Percentiles rank a stretch among this genome's conserved stretches.
phyloP scores from a whole-genome alignment of 441 rosid genomes.

The Bocquillonia castaneifolia region DNA sequence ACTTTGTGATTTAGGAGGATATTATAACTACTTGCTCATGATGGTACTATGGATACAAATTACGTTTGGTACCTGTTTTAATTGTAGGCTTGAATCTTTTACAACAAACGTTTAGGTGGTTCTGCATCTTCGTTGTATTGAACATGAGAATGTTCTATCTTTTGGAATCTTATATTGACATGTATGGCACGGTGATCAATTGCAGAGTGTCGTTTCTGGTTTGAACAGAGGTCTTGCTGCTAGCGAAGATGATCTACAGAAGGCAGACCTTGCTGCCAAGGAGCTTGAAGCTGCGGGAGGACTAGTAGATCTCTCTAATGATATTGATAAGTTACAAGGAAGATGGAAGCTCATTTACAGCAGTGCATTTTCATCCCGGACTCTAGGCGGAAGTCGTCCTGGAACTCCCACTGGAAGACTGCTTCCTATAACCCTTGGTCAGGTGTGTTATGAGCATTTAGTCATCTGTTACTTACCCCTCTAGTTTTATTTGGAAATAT shows the following conservation, averaged over 20 bases:
- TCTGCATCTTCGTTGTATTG: no score
- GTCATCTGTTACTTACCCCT: slow-evolving; percentile 6
- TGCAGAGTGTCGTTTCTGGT: slow-evolving; percentile 73
- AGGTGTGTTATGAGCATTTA: slow-evolving; percentile 38
- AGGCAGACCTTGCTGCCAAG: slow-evolving; percentile 68
- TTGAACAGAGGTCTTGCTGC: slow-evolving; percentile 88
- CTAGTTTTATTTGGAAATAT: neutral
- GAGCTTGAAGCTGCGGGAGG: slow-evolving; percentile 66
- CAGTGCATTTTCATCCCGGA: slow-evolving; percentile 87
- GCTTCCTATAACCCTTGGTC: slow-evolving; percentile 86
- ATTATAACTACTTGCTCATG: no score
- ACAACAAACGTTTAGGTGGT: no score
- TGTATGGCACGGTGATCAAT: slow-evolving; percentile 5
- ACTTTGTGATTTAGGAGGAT: no score
- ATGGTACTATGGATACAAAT: no score
- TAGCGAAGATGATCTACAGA: slow-evolving; percentile 48
- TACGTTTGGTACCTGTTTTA: no score
- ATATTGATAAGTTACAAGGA: slow-evolving; percentile 73
- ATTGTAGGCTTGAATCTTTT: no score
- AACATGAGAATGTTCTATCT: no score
- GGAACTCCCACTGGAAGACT: slow-evolving; percentile 82
- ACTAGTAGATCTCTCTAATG: slow-evolving; percentile 47
- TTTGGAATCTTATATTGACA: neutral
- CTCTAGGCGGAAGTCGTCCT: slow-evolving; percentile 87
- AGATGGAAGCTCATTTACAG: slow-evolving; percentile 82